Percentiles rank a stretch among this genome's conserved stretches.
These are phyloP conservation scores for Lasiodiplodia gonubiensis DNA, from an alignment of 2,329 filamentous ascomycete species.

Conservation along the genomic window DNA sequence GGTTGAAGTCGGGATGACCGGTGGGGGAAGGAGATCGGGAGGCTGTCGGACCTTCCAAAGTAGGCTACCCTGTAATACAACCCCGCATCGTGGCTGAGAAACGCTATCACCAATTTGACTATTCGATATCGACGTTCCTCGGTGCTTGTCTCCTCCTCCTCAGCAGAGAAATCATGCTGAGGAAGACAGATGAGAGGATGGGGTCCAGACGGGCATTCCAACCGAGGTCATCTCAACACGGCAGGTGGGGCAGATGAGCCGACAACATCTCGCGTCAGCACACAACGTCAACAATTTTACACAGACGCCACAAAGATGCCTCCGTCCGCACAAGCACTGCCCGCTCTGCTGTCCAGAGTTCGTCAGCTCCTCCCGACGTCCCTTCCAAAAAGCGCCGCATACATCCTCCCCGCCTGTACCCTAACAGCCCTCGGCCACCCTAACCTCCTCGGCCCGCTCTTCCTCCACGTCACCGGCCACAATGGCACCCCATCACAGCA, in stretches of 20 bases:
- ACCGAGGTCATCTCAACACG: not conserved
- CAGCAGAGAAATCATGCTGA: not conserved
- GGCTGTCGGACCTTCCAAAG: not conserved
- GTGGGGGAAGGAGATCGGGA: not conserved
- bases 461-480: constrained; percentile 14
- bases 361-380: not conserved
- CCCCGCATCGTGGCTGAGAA: not conserved
- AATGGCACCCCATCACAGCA: not conserved
- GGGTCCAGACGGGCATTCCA: not conserved
- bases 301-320: not conserved
- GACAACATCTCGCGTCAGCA: not conserved
- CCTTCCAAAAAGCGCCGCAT: constrained; percentile 16
- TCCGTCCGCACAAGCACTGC: constrained; percentile 1
- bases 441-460: constrained; percentile 22
- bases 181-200: not conserved
- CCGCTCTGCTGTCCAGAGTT: constrained; percentile 12
- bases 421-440: constrained; percentile 23
- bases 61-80: not conserved
- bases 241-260: not conserved
- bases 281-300: not conserved
- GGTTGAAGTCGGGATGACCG: not conserved
- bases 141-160: not conserved
- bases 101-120: not conserved
- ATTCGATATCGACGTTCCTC: not conserved
- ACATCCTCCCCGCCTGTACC: constrained; percentile 18